Evolutionary conservation across 106 monocot genomes (phyloP), one percentile per base, ranked within the genome.

Genomic region (Allium sativum): DNA sequence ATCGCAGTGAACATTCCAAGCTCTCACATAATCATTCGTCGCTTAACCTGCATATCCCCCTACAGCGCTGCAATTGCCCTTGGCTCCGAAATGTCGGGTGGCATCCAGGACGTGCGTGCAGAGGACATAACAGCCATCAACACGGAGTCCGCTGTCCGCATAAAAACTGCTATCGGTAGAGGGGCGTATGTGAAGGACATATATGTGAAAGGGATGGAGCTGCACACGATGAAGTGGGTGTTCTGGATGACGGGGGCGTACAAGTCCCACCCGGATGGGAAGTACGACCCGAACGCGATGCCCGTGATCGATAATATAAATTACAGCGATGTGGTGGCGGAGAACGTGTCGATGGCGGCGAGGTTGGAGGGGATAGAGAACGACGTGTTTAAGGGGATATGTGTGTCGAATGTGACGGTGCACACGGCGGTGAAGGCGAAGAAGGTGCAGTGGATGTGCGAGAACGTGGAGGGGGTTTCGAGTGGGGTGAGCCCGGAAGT

Each of bases 51-150:
- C 79, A 43, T 94, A 40, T 94, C 94, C 42, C 94, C 94, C 10
- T 78, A 80, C 69, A 94, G 94, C 62, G 90, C 89, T 7, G 72
- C 71, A 43, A 84, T 94, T 21, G 89, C 94, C 10, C 66, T 94
- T 0, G 94, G 94, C 22, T 90, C 89, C 70, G 94, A 94, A 77
- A 94, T 94, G 94, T 94, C 94, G 0, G 94, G 94, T 14, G 94
- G 94, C 1, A 84, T 94, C 58, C 65, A 64, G 13, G 86, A 90
- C 59, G 86, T 94, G 4, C 80, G 94, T 12, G 90, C 79, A 0
- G 94, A 90, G 68, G 76, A 86, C 70, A 77, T 94, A 62, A 86
- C 86, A 13, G 94, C 90, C 65, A 40, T 90, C 53, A 48, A 86
- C 74, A 74, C 94, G n/a, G 90, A 94, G 68, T 86, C 86, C 0